Evolutionary conservation across 257 asterid species (phyloP).

Genomic region (Fraxinus excelsior): DNA sequence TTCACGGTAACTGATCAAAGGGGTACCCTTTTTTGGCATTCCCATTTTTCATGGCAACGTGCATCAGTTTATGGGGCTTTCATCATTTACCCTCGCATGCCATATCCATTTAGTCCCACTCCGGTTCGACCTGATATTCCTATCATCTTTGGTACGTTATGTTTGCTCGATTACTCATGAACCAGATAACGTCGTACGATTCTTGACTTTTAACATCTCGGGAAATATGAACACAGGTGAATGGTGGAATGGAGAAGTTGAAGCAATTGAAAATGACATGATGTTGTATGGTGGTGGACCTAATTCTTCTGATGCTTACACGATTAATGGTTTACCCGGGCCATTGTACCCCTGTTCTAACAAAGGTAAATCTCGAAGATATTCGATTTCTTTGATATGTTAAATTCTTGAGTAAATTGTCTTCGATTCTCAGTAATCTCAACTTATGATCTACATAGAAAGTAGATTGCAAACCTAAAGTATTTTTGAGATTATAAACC

Average conservation of each 20-base stretch:
- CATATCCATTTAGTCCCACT: conserved; percentile 48
- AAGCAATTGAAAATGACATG: conserved; percentile 60
- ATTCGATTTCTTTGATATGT: not conserved
- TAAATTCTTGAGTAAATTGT: not conserved
- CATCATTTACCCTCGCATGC: conserved; percentile 62
- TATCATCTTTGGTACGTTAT: conserved; percentile 51
- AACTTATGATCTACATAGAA: not conserved
- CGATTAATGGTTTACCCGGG: conserved; percentile 89
- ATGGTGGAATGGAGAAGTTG: conserved; percentile 78
- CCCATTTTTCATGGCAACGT: conserved; percentile 84
- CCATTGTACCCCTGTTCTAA: conserved; percentile 66
- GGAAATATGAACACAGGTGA: conserved; percentile 49
- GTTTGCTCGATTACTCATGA: too few relatives aligned
- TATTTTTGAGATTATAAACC: too few relatives aligned
- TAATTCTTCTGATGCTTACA: conserved; percentile 76
- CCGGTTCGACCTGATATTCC: conserved; percentile 37
- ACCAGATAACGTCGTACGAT: not conserved
- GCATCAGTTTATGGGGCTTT: conserved; percentile 79
- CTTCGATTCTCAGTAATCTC: too few relatives aligned
- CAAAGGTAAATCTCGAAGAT: conserved; percentile 41
- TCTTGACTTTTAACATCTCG: not conserved
- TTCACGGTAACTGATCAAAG: conserved; percentile 59
- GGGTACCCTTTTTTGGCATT: conserved; percentile 88
- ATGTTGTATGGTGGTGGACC: conserved; percentile 70
- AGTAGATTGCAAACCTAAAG: not conserved